Base-by-base conservation (phyloP, 2,329 filamentous ascomycete genomes). In the Xylaria sp. region DNA sequence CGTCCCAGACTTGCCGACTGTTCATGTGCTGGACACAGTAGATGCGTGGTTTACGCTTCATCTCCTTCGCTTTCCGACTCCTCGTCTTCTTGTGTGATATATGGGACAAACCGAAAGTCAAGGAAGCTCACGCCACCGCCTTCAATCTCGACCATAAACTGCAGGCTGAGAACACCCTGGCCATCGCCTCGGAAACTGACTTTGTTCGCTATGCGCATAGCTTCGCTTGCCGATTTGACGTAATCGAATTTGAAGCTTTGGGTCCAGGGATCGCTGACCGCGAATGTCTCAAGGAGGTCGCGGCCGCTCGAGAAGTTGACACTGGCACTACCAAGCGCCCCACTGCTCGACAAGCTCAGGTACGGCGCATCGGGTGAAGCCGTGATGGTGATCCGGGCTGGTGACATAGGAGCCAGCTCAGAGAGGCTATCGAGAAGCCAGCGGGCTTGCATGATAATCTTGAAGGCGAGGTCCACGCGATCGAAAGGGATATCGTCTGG, bases 111-210 rank as follows among this genome's bases (percentile, higher is more conserved):
- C 18, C 89, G 80, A 71, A 93, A 95, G 71, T 94, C 90, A 20
- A 94, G 79, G 73, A 93, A 95, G 63, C 86, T 90, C 38, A 86
- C 78, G 20, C 79, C 78, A 4, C 83, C 81, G 6, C 83, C 82
- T 57, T 94, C 91, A 39, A 92, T 80, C 69, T 97, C 91, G 16
- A 99, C 88, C 89, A 99, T 94, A 66, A 97, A 97, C 69, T 99
- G 94, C 70, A 97, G 75, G 72, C 91, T 97, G 60, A 99, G 73
- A 24, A 99, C 93, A 0, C 94, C 93, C 69, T 96, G 91, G 1
- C 83, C 80, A 72, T 99, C 94, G 0, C 91, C 88, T 16, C 94
- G 82, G 57, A 99, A 82, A 69, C 92, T 96, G 53, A 97, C 92
- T 73, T 97, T 99, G 66, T 84, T 92, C 4, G 92, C 91, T 37